Conservation (phyloP, 2,329 filamentous ascomycete species). For the Colletotrichum orbiculare region DNA sequence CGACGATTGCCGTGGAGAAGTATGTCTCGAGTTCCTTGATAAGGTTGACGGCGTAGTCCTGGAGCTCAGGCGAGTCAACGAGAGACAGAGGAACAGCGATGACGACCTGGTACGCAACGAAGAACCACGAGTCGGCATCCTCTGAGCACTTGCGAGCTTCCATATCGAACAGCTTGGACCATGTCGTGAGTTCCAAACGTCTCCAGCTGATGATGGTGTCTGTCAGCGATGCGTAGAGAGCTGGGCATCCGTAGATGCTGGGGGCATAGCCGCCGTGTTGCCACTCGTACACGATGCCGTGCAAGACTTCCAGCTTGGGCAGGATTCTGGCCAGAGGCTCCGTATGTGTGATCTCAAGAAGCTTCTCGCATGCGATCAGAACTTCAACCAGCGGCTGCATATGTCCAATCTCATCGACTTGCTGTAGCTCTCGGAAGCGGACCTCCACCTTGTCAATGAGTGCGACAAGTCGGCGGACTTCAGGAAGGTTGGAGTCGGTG, state of each 20-base stretch:
- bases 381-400: constrained; percentile 86
- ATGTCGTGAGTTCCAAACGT: constrained; percentile 89
- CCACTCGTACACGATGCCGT: constrained; percentile 91
- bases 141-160: constrained; percentile 81
- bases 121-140: constrained; percentile 93
- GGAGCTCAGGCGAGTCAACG: constrained; percentile 68
- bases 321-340: constrained; percentile 90
- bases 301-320: constrained; percentile 87
- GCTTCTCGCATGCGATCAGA: constrained; percentile 76
- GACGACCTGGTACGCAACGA: constrained; percentile 91
- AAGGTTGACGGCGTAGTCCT: constrained; percentile 73
- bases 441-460: constrained; percentile 76
- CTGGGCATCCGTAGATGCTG: constrained; percentile 75
- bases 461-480: constrained; percentile 78
- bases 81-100: constrained; percentile 80
- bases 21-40: constrained; percentile 83
- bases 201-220: constrained; percentile 88
- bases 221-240: constrained; percentile 82
- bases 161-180: constrained; percentile 88
- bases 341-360: constrained; percentile 79
- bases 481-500: constrained; percentile 78
- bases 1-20: constrained; percentile 80
- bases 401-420: constrained; percentile 72
- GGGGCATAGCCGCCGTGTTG: constrained; percentile 88
- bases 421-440: constrained; percentile 78